Evolutionary conservation across 73 alveolate genomes (phyloP).

Genomic region (Paramecium tetraurelia): DNA sequence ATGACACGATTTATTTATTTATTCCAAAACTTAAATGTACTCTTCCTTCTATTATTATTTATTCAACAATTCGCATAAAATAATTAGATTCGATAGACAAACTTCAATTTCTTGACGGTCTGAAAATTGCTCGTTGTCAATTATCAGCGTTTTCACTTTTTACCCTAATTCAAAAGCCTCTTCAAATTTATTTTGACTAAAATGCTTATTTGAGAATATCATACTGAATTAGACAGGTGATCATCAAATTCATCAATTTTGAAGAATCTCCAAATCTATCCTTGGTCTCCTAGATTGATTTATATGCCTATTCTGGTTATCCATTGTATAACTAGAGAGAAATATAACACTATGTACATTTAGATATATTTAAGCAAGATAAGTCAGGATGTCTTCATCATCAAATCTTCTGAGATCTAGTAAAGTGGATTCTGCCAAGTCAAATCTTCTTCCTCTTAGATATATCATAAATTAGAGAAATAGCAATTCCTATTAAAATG

Average conservation of each 20-base stretch:
- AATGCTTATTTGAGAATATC: neutral
- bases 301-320: slow-evolving; percentile 21
- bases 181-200: neutral
- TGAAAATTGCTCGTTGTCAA: slow-evolving; percentile 30
- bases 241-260: slow-evolving; percentile 24
- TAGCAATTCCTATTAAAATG: neutral
- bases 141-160: neutral
- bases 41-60: neutral
- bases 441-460: slow-evolving; percentile 46
- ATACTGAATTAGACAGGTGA: slow-evolving; percentile 20
- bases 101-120: slow-evolving; percentile 17
- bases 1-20: neutral
- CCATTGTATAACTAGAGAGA: neutral
- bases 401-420: neutral
- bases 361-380: slow-evolving; percentile 3
- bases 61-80: neutral
- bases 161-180: slow-evolving; percentile 26
- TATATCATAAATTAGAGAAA: neutral
- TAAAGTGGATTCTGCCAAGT: slow-evolving; percentile 16
- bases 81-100: neutral
- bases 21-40: neutral
- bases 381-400: slow-evolving; percentile 37
- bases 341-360: neutral
- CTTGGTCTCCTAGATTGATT: neutral
- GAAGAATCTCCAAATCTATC: slow-evolving; percentile 48